phyloP scores from a whole-genome alignment of 2,329 filamentous ascomycete genomes.

The Fonsecaea nubica region DNA sequence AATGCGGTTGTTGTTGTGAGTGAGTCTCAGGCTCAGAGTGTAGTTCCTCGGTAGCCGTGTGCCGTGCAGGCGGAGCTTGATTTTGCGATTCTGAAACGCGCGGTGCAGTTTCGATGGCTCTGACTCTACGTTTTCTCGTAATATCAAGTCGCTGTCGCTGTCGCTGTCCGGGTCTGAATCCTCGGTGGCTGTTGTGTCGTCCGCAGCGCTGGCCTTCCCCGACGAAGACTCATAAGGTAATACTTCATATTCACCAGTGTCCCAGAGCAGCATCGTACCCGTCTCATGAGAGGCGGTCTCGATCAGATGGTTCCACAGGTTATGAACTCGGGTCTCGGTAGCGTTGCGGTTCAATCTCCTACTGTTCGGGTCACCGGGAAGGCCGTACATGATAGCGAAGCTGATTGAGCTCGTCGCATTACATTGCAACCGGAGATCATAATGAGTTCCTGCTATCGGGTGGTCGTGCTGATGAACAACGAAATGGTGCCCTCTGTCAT shows the following conservation, averaged over 20 bases:
- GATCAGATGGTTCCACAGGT: conserved; percentile 67
- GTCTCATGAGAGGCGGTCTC: conserved; percentile 63
- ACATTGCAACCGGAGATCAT: conserved; percentile 74
- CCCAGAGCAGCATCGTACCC: conserved; percentile 68
- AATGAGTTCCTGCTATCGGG: conserved; percentile 70
- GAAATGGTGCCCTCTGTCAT: conserved; percentile 62
- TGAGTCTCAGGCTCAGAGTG: conserved; percentile 62
- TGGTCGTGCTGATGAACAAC: conserved; percentile 77
- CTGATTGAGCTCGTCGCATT: conserved; percentile 70
- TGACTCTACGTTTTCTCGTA: conserved; percentile 29
- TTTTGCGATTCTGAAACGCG: conserved; percentile 63
- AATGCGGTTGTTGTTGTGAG: conserved; percentile 51
- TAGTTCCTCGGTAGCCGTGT: conserved; percentile 61
- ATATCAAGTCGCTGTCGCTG: conserved; percentile 1
- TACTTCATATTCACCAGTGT: conserved; percentile 65
- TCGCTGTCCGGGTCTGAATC: conserved; percentile 41
- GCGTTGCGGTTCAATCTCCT: conserved; percentile 63
- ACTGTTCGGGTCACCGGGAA: conserved; percentile 65
- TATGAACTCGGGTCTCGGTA: conserved; percentile 68
- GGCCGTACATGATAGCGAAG: conserved; percentile 69
- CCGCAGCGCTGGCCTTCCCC: conserved; percentile 28
- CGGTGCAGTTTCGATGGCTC: conserved; percentile 56
- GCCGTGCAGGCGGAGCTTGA: conserved; percentile 63
- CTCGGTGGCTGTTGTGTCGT: conserved; percentile 11
- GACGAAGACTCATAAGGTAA: conserved; percentile 52